These are phyloP conservation scores for Saccharomycopsis microspora DNA, from an alignment of 805 yeast genomes.

Conservation along the genomic window DNA sequence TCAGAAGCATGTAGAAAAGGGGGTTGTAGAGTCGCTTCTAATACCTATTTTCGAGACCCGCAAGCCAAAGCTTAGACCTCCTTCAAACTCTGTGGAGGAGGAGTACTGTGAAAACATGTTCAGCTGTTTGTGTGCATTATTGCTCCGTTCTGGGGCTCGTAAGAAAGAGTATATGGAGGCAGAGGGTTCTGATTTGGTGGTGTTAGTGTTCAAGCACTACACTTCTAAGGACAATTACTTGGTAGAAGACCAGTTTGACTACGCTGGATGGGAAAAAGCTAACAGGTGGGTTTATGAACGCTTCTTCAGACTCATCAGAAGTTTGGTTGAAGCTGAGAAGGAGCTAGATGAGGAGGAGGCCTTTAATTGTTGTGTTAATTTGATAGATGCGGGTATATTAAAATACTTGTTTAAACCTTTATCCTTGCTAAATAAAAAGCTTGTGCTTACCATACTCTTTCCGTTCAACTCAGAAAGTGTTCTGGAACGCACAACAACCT, in stretches of 20 bases:
- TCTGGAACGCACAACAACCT: too few relatives aligned
- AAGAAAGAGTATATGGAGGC: not conserved
- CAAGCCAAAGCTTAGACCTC: not conserved
- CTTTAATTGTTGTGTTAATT: not conserved
- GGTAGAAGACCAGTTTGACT: not conserved
- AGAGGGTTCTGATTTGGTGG: constrained; percentile 3
- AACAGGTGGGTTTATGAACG: not conserved
- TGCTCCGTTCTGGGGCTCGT: not conserved
- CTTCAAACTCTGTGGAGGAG: not conserved
- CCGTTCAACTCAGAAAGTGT: not conserved
- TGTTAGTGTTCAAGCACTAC: constrained; percentile 3
- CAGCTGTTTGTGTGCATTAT: not conserved
- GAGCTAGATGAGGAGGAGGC: not conserved
- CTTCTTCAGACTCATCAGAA: not conserved
- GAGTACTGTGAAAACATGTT: constrained; percentile 2
- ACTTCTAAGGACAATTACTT: not conserved
- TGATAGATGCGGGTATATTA: constrained; percentile 2
- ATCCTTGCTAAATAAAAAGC: not conserved
- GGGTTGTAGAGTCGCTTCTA: not conserved
- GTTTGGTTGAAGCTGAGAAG: not conserved
- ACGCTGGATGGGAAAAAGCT: not conserved
- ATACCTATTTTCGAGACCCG: not conserved
- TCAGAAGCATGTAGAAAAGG: not conserved
- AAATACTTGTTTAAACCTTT: constrained; percentile 10
- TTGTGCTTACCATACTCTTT: not conserved